These are phyloP conservation scores for Ophiocordyceps unilateralis DNA, from an alignment of 2,329 filamentous ascomycete genomes.

Conservation along the genomic window DNA sequence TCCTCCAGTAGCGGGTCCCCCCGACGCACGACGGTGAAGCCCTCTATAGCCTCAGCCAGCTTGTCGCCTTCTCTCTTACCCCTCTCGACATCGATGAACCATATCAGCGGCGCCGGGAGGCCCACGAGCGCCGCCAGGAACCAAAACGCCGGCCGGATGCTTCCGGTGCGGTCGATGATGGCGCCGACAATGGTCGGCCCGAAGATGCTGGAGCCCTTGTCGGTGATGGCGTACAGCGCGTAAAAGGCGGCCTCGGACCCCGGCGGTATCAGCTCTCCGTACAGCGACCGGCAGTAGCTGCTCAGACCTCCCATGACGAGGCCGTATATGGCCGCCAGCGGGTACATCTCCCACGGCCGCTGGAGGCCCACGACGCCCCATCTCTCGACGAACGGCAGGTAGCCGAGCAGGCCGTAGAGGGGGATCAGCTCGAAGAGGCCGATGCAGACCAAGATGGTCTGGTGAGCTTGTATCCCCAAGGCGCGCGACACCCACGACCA, in stretches of 20 bases:
- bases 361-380: constrained; percentile 75
- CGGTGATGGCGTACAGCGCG: constrained; percentile 89
- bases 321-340: constrained; percentile 76
- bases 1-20: constrained; percentile 4
- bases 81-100: constrained; percentile 68
- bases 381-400: constrained; percentile 59
- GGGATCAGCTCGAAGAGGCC: constrained; percentile 83
- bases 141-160: constrained; percentile 77
- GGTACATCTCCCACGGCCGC: constrained; percentile 93
- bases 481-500: constrained; percentile 67
- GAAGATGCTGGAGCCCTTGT: constrained; percentile 89
- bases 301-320: constrained; percentile 87
- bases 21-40: constrained; percentile 14
- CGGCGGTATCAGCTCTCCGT: constrained; percentile 82
- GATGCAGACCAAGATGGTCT: constrained; percentile 88
- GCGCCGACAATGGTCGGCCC: constrained; percentile 85
- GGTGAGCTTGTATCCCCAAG: constrained; percentile 56
- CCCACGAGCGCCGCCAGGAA: constrained; percentile 78
- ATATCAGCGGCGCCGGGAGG: constrained; percentile 69
- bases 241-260: constrained; percentile 95
- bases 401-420: constrained; percentile 76
- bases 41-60: constrained; percentile 43
- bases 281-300: constrained; percentile 82
- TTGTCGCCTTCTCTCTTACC: constrained; percentile 52
- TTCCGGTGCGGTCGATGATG: constrained; percentile 71